A percentile compares a stretch with the other conserved stretches of the same genome.
Conservation (phyloP, 805 yeast species). For the Saturnispora dispora region DNA sequence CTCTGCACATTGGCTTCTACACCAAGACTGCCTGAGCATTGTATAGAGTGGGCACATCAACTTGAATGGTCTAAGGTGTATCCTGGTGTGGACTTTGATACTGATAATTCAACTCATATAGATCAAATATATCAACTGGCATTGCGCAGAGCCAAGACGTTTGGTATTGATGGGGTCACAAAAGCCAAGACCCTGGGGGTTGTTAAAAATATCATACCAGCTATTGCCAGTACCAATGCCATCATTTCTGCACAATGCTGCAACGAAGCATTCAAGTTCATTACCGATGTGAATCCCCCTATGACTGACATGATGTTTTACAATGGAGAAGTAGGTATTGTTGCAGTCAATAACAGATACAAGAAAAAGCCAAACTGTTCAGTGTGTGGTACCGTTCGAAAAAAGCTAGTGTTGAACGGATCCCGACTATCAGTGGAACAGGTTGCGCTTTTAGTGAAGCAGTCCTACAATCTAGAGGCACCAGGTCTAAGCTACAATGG, state of each 20-base stretch:
- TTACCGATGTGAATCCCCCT: conserved; percentile 58
- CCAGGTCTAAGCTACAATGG: conserved; percentile 17
- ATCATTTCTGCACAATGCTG: conserved; percentile 84
- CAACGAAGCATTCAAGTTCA: conserved; percentile 73
- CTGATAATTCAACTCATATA: conserved; percentile 60
- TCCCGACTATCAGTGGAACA: conserved; percentile 10
- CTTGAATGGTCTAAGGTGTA: conserved; percentile 58
- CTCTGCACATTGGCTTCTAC: conserved; percentile 91
- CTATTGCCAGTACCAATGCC: conserved; percentile 91
- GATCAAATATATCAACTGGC: conserved; percentile 54
- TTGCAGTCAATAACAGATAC: conserved; percentile 62
- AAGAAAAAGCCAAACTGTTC: conserved; percentile 55
- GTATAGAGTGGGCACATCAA: conserved; percentile 82
- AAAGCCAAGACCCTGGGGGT: conserved; percentile 71
- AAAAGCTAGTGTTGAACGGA: conserved; percentile 13
- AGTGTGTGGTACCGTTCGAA: conserved; percentile 51
- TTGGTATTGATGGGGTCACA: conserved; percentile 70
- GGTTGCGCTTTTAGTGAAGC: conserved; percentile 15
- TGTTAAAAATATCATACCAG: conserved; percentile 85
- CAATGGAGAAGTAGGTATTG: conserved; percentile 73
- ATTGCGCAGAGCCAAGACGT: conserved; percentile 47
- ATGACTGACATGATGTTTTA: conserved; percentile 78
- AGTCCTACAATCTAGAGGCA: conserved; percentile 10
- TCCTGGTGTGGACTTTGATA: conserved; percentile 45
- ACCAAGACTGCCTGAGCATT: conserved; percentile 91